Base-by-base conservation (phyloP, 371 early-diverging fungal genomes). In the Zopfochytrium polystomum region DNA sequence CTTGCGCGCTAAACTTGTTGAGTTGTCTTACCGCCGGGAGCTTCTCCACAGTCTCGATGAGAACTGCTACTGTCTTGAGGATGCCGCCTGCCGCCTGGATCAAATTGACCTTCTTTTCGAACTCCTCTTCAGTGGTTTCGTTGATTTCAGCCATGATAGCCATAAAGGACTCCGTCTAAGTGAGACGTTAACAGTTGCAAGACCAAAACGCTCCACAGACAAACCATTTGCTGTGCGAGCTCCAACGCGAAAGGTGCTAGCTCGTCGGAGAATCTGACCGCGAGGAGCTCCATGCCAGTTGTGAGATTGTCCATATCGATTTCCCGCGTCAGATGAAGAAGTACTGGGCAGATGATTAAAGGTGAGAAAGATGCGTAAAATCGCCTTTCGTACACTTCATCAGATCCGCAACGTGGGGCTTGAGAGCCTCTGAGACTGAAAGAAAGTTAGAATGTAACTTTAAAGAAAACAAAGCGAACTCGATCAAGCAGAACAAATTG, bases 301-400 rank as follows among this genome's bases (percentile, higher is more conserved):
- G 95, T 78, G 7, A 96, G 72, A 0, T 85, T 86, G 66, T 95
- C 96, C 65, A 91, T 79, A 68, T 96, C 95, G 58, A 93, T 89
- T 67, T 90, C 85, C 70, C 91, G 90, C 1, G 91, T 92, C 54
- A 95, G 72, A 26, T 84, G 73, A 55, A 96, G 77, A 38, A 94
- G 76, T 44, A 79, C 74, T 72, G n/a, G n/a, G n/a, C n/a, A n/a
- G 31, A 30, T 27, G 35, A 45, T 42, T 25, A 11, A n/a, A 23
- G 42, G 20, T 47, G n/a, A 54, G 22, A 27, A 25, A 51, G 13
- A 23, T 20, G 15, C 42, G 15, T 38, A 52, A 42, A 32, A 32
- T 6, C 23, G n/a, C n/a, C n/a, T 15, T n/a, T 22, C 46, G 29
- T 59, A 53, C 81, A 81, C 63, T 89, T 85, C 90, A 94, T 93